Percentiles rank a stretch among this genome's conserved stretches.
These are phyloP conservation scores for Baeospora myosura DNA, from an alignment of 1,284 basidiomycete genomes.

Conservation along the genomic window DNA sequence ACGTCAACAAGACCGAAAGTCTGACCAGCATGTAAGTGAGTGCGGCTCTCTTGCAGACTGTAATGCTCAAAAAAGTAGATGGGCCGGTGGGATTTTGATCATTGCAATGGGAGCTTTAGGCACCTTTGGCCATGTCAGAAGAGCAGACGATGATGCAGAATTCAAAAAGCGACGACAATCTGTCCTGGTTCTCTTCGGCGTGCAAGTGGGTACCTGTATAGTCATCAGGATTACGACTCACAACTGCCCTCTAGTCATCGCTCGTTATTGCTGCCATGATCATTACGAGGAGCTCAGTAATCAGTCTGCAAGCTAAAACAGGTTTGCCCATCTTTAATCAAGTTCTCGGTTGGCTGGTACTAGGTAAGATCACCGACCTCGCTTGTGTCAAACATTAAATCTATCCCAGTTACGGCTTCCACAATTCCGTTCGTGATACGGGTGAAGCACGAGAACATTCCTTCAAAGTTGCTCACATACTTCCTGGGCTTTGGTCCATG, in stretches of 20 bases:
- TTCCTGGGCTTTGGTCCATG: conserved; percentile 72
- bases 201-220: no score
- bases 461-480: conserved; percentile 47
- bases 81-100: no score
- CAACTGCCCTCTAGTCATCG: conserved; percentile 20
- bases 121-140: no score
- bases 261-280: conserved; percentile 42
- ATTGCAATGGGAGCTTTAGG: no score
- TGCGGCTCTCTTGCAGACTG: background rate
- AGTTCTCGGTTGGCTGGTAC: conserved; percentile 56
- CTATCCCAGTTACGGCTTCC: conserved; percentile 36
- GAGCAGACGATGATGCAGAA: no score
- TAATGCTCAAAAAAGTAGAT: no score
- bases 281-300: conserved; percentile 52
- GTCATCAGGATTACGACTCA: no score
- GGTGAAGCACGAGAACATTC: conserved; percentile 28
- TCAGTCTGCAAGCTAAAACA: conserved; percentile 53
- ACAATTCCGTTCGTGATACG: conserved; percentile 40
- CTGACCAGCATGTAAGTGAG: conserved; percentile 48
- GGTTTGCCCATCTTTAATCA: conserved; percentile 67
- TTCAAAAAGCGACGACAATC: no score
- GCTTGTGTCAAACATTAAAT: conserved; percentile 7
- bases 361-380: conserved; percentile 40
- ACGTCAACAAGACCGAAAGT: conserved; percentile 72
- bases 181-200: no score